Evolutionary conservation across 192 early-diverging fungal genomes (phyloP).

Genomic region (Podila horticola): DNA sequence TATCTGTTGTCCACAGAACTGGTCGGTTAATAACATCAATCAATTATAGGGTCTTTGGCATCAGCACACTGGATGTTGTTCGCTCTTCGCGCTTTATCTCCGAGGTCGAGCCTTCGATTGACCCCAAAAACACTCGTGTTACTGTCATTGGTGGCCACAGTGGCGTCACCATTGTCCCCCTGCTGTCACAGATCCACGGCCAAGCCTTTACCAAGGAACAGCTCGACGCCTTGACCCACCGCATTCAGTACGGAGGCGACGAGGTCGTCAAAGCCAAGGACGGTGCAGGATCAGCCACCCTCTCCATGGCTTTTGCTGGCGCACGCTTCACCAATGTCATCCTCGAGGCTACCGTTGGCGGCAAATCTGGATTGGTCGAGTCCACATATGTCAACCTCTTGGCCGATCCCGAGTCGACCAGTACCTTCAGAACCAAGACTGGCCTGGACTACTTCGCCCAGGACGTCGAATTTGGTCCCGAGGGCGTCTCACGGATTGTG

Average conservation of each 20-base stretch:
- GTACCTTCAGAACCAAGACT: slow-evolving; percentile 13
- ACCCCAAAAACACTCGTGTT: slow-evolving; percentile 80
- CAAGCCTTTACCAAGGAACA: slow-evolving; percentile 84
- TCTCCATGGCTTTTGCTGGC: slow-evolving; percentile 91
- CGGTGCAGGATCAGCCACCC: slow-evolving; percentile 89
- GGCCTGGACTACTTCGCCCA: slow-evolving; percentile 82
- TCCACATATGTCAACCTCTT: slow-evolving; percentile 87
- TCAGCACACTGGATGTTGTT: slow-evolving; percentile 97
- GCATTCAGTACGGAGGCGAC: slow-evolving; percentile 99
- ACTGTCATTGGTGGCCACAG: slow-evolving; percentile 96
- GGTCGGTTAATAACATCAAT: neutral
- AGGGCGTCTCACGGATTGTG: slow-evolving; percentile 91
- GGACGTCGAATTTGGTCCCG: slow-evolving; percentile 79
- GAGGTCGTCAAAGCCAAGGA: slow-evolving; percentile 99
- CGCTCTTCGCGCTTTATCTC: slow-evolving; percentile 96
- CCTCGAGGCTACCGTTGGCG: slow-evolving; percentile 79
- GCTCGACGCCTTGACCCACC: slow-evolving; percentile 90
- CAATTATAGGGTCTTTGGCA: slow-evolving; percentile 86
- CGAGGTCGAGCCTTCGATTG: slow-evolving; percentile 75
- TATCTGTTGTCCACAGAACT: neutral
- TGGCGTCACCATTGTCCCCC: slow-evolving; percentile 96
- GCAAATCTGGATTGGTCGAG: slow-evolving; percentile 88
- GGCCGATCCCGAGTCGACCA: slow-evolving; percentile 54
- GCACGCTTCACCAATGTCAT: slow-evolving; percentile 93
- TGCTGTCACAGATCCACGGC: slow-evolving; percentile 84